Evolutionary conservation across 306 rosid genomes (phyloP), one percentile per base, ranked within the genome.

Genomic region (Lithocarpus polystachyus): DNA sequence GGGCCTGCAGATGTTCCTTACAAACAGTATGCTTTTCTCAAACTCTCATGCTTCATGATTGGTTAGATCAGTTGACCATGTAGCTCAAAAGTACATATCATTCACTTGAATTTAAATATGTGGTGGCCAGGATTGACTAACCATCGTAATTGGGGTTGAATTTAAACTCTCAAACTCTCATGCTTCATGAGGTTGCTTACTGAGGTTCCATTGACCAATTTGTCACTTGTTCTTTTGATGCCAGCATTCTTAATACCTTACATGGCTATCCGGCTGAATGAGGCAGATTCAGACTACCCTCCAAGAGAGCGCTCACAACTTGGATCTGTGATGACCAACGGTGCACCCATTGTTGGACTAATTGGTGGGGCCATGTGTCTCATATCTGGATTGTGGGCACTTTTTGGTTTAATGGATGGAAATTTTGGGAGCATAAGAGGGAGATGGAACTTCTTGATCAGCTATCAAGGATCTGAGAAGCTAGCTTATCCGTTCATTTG

Each of bases 401-500:
- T 91, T 7, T 82, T 79, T 80, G 97, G 97, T 71, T 86, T 95
- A 79, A 79, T 61, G 83, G 95, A 88, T 28, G 80, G 86, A 57
- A 73, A 85, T 81, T 94, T 92, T 67, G 99, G 99, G 5, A 85
- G 88, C 82, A 69, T 89, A 51, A 75, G 72, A 15, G 97, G 92
- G 31, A 91, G 99, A 80, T 87, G 80, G 89, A 89, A 91, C 57
- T 92, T 91, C 88, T 84, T 94, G 95, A 77, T 84, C 7, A 22
- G 80, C 73, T 92, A 92, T 73, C 84, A 92, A 5, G 94, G 92
- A 79, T 91, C 97, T 61, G 99, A 94, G 87, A 88, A 97, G 88
- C 78, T 89, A 77, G 99, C 93, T 40, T 92, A 92, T 84, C 97
- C 97, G 60, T 92, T 94, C 91, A 89, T 92, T 81, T 94, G 99